Evolutionary conservation across 352 stramenopile species (phyloP).

Genomic region (Albugo candida): DNA sequence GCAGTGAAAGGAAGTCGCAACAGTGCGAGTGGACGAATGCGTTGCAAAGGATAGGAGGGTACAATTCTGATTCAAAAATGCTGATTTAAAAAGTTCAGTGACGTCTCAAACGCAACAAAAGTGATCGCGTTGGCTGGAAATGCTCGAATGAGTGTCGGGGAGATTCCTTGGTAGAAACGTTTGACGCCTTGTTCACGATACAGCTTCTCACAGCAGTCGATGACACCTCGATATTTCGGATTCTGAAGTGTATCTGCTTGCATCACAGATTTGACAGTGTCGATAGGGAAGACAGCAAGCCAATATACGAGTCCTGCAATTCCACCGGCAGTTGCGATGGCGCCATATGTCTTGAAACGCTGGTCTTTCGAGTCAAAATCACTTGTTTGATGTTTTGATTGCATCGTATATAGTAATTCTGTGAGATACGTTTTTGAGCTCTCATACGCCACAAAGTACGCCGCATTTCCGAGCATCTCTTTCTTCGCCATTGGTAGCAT

Average conservation of each 20-base stretch:
- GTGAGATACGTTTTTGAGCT: conserved; percentile 39
- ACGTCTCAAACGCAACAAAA: conserved; percentile 71
- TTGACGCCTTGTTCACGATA: conserved; percentile 37
- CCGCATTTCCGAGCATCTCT: conserved; percentile 72
- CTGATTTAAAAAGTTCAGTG: conserved; percentile 50
- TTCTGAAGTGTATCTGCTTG: conserved; percentile 55
- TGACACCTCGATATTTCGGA: conserved; percentile 41
- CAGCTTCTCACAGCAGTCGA: conserved; percentile 42
- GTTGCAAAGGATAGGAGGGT: no score
- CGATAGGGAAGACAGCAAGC: conserved; percentile 57
- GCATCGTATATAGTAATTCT: conserved; percentile 23
- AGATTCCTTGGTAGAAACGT: conserved; percentile 69
- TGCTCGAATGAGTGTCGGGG: conserved; percentile 44
- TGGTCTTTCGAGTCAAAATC: conserved; percentile 4
- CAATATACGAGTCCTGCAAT: conserved; percentile 74
- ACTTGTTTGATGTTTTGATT: conserved; percentile 21
- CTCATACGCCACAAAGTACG: conserved; percentile 74
- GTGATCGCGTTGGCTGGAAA: conserved; percentile 73
- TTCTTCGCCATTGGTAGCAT: conserved; percentile 36
- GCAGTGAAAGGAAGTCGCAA: no score
- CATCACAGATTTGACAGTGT: conserved; percentile 72
- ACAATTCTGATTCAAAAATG: conserved; percentile 18
- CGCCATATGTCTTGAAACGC: conserved; percentile 45
- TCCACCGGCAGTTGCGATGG: conserved; percentile 44
- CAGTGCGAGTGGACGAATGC: no score